Conservation (phyloP, 441 rosid species). For the Jatropha podagrica region DNA sequence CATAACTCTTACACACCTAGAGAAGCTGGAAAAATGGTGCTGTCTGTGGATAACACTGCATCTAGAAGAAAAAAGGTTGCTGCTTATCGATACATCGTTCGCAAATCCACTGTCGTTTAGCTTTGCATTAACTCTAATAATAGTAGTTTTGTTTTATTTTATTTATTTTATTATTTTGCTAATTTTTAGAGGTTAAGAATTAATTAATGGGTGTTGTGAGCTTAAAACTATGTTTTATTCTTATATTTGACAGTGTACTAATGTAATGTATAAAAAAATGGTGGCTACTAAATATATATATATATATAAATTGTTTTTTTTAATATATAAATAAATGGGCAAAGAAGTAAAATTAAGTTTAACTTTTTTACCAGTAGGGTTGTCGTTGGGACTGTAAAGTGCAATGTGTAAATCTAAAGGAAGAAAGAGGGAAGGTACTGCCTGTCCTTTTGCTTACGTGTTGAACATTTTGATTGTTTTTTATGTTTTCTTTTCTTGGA, state of each 20-base stretch:
- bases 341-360: no score
- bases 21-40: slow-evolving; percentile 84
- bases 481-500: no score
- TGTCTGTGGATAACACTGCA: slow-evolving; percentile 78
- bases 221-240: background rate
- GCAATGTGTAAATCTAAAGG: no score
- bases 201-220: background rate
- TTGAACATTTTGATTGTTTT: no score
- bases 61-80: slow-evolving; percentile 87
- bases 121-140: background rate
- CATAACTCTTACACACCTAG: slow-evolving; percentile 65
- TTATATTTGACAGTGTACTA: slow-evolving; percentile 1
- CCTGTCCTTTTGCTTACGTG: no score
- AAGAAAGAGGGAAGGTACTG: no score
- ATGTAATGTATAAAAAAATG: slow-evolving; percentile 9
- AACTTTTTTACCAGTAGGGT: no score
- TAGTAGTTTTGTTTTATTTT: slow-evolving; percentile 10
- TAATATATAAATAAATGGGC: no score
- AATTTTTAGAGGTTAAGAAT: slow-evolving; percentile 9
- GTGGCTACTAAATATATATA: background rate
- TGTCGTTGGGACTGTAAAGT: no score
- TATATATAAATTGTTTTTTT: no score
- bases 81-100: slow-evolving; percentile 84
- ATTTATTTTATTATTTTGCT: background rate
- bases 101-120: slow-evolving; percentile 42